Percentiles rank a stretch among this genome's conserved stretches.
phyloP scores from a whole-genome alignment of 257 asterid species.

The Petrea volubilis region DNA sequence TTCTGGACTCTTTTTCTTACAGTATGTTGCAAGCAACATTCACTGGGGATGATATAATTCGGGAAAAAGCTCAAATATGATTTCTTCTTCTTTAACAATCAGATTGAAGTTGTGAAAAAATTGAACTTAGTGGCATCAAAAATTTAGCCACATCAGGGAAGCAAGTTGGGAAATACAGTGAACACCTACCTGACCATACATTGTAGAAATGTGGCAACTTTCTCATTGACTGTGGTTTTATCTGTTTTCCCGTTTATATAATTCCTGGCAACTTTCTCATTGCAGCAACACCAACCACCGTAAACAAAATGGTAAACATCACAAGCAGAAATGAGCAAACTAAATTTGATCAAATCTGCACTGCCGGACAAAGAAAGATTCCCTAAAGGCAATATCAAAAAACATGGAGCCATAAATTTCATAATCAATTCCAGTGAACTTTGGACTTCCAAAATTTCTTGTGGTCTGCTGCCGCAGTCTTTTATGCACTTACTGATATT shows the following conservation, averaged over 20 bases:
- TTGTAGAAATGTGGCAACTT: constrained; percentile 58
- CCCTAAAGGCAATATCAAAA: no score
- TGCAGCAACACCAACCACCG: no score
- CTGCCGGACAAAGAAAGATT: no score
- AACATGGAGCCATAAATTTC: background rate
- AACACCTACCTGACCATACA: constrained; percentile 58
- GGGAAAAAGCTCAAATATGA: background rate
- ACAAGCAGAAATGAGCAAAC: no score
- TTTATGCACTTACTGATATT: background rate
- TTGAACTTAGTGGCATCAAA: constrained; percentile 9
- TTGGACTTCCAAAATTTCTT: background rate
- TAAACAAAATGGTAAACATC: no score
- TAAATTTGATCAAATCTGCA: no score
- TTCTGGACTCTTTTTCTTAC: background rate
- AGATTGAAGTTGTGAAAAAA: background rate
- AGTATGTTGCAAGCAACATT: background rate
- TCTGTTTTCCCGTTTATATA: constrained; percentile 40
- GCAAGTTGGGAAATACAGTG: constrained; percentile 1
- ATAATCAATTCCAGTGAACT: background rate
- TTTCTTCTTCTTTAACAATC: no score
- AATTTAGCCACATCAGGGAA: background rate
- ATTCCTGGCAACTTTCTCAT: no score
- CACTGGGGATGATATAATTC: background rate
- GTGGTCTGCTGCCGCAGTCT: background rate
- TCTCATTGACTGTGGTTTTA: constrained; percentile 43